Percentiles rank a stretch among this genome's conserved stretches.
phyloP scores from a whole-genome alignment of 2,329 filamentous ascomycete genomes.

The Fusarium cyanostomum region DNA sequence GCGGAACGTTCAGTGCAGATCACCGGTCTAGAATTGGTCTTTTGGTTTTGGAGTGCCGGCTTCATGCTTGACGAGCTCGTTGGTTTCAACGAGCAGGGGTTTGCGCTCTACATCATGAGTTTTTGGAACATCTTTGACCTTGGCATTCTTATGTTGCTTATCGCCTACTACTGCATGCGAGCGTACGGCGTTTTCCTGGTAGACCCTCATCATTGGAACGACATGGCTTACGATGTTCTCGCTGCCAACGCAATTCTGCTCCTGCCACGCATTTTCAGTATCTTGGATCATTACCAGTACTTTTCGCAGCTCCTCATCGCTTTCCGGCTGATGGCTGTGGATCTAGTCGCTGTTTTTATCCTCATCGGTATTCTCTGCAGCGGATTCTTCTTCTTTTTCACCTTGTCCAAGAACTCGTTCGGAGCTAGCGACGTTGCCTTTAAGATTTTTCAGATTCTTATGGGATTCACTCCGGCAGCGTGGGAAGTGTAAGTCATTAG shows the following conservation, averaged over 20 bases:
- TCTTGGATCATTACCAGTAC: conserved; percentile 94
- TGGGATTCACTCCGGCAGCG: conserved; percentile 95
- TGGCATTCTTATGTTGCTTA: conserved; percentile 84
- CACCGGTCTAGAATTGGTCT: conserved; percentile 84
- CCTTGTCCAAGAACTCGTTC: conserved; percentile 77
- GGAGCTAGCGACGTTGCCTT: conserved; percentile 82
- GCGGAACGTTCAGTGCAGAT: conserved; percentile 79
- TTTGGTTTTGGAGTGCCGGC: conserved; percentile 98
- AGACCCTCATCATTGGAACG: conserved; percentile 77
- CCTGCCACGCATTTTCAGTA: conserved; percentile 89
- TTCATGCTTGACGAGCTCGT: conserved; percentile 98
- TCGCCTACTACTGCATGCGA: conserved; percentile 89
- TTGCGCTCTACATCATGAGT: conserved; percentile 95
- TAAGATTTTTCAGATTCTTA: conserved; percentile 90
- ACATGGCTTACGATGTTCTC: conserved; percentile 92
- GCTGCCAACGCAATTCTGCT: conserved; percentile 90
- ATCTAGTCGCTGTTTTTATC: conserved; percentile 84
- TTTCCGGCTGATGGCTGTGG: conserved; percentile 92
- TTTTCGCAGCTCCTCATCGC: conserved; percentile 95
- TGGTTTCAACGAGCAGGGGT: conserved; percentile 95
- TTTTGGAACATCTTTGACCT: conserved; percentile 98
- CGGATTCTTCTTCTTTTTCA: conserved; percentile 96
- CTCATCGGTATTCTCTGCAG: conserved; percentile 89
- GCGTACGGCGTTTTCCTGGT: conserved; percentile 87
- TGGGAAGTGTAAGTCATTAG: conserved; percentile 77